Conservation (phyloP, 306 rosid genomes). For the Lagenaria siceraria region DNA sequence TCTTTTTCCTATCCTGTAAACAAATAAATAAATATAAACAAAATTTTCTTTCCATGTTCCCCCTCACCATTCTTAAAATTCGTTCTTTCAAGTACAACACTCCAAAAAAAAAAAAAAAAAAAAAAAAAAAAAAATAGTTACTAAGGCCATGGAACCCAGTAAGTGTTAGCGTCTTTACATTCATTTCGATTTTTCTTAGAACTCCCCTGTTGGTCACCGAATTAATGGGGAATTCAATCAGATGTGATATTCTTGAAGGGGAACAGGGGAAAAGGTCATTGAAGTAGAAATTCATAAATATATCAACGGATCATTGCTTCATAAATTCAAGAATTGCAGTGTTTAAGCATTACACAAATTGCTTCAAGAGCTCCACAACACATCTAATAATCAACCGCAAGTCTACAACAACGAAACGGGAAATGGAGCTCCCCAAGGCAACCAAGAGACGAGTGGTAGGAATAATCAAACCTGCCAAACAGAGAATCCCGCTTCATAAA, state of each 20-base stretch:
- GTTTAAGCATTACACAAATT: not conserved
- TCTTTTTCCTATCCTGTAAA: not conserved
- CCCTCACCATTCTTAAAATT: not conserved
- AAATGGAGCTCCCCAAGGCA: not conserved
- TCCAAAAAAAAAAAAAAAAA: too few relatives aligned
- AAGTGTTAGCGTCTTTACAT: not conserved
- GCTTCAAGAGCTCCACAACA: not conserved
- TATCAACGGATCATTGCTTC: not conserved
- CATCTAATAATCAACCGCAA: not conserved
- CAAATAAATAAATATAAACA: not conserved
- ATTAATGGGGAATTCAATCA: not conserved
- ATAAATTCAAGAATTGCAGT: not conserved
- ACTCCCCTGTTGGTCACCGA: not conserved
- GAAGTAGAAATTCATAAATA: not conserved
- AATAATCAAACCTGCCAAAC: constrained; percentile 59
- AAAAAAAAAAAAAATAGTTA: not conserved
- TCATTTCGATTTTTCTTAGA: not conserved
- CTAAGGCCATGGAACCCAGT: not conserved
- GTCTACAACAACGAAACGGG: not conserved
- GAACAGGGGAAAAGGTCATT: not conserved
- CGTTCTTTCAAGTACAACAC: not conserved
- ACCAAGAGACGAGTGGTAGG: not conserved
- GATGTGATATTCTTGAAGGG: not conserved
- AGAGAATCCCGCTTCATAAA: constrained; percentile 59
- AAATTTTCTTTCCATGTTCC: not conserved